Percentiles rank a stretch among this genome's conserved stretches.
phyloP scores from a whole-genome alignment of 805 yeast species.

The Kodamaea nitidulidarum region DNA sequence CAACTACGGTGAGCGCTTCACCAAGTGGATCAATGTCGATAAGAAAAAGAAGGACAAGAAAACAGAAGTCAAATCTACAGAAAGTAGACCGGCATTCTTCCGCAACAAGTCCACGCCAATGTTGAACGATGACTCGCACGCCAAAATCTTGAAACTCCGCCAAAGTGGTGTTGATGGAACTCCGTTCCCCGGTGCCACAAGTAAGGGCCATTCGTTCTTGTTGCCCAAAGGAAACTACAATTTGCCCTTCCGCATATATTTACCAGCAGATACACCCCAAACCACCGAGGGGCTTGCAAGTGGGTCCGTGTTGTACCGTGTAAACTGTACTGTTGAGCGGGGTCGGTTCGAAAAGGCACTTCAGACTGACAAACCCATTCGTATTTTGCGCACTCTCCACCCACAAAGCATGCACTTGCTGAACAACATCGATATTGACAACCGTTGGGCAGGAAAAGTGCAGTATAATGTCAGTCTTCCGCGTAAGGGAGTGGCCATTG shows the following conservation, averaged over 20 bases:
- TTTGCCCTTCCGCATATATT: conserved; percentile 41
- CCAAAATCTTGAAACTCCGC: conserved; percentile 17
- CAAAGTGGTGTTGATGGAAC: conserved; percentile 41
- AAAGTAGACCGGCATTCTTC: conserved; percentile 22
- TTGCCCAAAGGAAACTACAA: conserved; percentile 52
- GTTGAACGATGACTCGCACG: conserved; percentile 4
- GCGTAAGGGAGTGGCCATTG: conserved; percentile 44
- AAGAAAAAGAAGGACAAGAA: conserved; percentile 12
- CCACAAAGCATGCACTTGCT: conserved; percentile 34
- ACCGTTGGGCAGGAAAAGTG: conserved; percentile 51
- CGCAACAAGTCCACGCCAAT: conserved; percentile 32
- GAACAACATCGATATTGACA: conserved; percentile 45
- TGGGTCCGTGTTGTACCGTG: conserved; percentile 41
- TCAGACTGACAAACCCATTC: conserved; percentile 33
- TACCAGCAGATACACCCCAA: conserved; percentile 48
- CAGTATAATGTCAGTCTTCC: conserved; percentile 46
- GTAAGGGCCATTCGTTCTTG: conserved; percentile 28
- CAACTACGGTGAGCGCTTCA: conserved; percentile 36
- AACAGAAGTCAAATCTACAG: background rate
- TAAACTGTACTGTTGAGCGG: conserved; percentile 39
- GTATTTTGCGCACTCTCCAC: conserved; percentile 43
- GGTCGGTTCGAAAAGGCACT: conserved; percentile 41
- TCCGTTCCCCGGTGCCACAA: conserved; percentile 31
- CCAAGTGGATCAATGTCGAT: conserved; percentile 19
- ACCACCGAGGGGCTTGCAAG: conserved; percentile 47